Conservation (phyloP, 495 filamentous ascomycete species). For the Penicillium silybi region DNA sequence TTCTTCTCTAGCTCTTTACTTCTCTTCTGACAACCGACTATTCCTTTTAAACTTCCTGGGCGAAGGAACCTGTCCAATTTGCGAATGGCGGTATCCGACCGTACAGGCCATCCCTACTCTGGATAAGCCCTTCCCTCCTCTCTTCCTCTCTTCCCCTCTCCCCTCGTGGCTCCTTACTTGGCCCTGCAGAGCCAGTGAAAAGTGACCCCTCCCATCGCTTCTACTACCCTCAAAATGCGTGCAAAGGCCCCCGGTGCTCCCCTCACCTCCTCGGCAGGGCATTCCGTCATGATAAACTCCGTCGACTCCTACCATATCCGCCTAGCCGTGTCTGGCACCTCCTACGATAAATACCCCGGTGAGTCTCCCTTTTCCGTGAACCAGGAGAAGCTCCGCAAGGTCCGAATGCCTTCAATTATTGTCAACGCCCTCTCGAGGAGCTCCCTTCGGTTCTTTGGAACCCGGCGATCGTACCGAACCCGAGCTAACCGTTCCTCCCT, state of each 20-base stretch:
- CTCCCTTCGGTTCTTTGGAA: neutral
- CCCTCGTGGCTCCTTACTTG: constrained; percentile 22
- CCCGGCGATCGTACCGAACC: constrained; percentile 9
- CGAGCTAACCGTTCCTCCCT: constrained; percentile 15
- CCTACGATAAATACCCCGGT: constrained; percentile 46
- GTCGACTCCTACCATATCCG: constrained; percentile 33
- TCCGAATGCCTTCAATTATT: neutral
- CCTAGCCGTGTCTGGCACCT: constrained; percentile 24
- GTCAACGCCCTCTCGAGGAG: constrained; percentile 3
- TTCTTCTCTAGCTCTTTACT: too few species aligned
- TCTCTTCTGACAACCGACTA: neutral
- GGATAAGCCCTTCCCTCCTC: constrained; percentile 18
- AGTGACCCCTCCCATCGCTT: constrained; percentile 13
- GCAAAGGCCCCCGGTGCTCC: constrained; percentile 10
- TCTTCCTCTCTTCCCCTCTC: constrained; percentile 14
- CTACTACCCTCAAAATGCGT: constrained; percentile 10
- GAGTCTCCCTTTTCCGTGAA: constrained; percentile 6
- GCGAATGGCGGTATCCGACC: constrained; percentile 10
- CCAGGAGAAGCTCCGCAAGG: constrained; percentile 7
- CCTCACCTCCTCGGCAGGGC: constrained; percentile 2
- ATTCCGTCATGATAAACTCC: constrained; percentile 21
- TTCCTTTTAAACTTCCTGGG: neutral
- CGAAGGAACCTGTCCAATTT: constrained; percentile 1
- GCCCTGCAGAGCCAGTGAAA: neutral
- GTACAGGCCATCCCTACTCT: constrained; percentile 15